phyloP scores from a whole-genome alignment of 352 stramenopile genomes.

The Pilasporangium apinafurcum region DNA sequence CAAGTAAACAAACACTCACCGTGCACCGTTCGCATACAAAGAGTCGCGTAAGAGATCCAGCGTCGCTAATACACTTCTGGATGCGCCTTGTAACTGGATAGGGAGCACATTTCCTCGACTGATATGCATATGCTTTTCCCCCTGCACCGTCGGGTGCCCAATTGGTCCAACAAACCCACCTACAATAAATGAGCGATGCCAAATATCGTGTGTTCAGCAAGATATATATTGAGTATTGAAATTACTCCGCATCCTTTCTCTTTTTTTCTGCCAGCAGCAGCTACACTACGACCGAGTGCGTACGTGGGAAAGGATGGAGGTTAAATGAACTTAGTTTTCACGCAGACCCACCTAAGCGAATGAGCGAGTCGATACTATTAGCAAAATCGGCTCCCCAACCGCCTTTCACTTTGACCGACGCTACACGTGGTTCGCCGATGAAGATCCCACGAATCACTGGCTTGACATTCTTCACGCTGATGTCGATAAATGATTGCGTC shows the following conservation, averaged over 20 bases:
- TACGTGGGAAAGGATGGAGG: too few relatives aligned
- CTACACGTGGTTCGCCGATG: constrained; percentile 66
- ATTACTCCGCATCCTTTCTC: too few relatives aligned
- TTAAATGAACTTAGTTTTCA: too few relatives aligned
- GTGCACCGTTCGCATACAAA: constrained; percentile 73
- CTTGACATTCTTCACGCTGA: constrained; percentile 77
- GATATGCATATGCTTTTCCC: constrained; percentile 51
- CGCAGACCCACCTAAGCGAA: constrained; percentile 65
- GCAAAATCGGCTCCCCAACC: constrained; percentile 69
- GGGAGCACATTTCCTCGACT: constrained; percentile 71
- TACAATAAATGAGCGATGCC: too few relatives aligned
- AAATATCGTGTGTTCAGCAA: too few relatives aligned
- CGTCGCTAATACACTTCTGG: constrained; percentile 49
- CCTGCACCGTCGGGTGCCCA: constrained; percentile 3
- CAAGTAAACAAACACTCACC: constrained; percentile 14
- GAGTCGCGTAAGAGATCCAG: constrained; percentile 58
- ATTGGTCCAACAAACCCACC: constrained; percentile 10
- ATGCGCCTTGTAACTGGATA: constrained; percentile 44
- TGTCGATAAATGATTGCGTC: constrained; percentile 75
- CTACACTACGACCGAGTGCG: too few relatives aligned
- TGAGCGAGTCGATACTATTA: constrained; percentile 43
- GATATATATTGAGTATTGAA: too few relatives aligned
- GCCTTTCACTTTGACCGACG: constrained; percentile 64
- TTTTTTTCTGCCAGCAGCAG: too few relatives aligned
- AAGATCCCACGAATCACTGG: constrained; percentile 77